These are phyloP conservation scores for Thielaviopsis euricoi DNA, from an alignment of 2,329 filamentous ascomycete species.

Conservation along the genomic window DNA sequence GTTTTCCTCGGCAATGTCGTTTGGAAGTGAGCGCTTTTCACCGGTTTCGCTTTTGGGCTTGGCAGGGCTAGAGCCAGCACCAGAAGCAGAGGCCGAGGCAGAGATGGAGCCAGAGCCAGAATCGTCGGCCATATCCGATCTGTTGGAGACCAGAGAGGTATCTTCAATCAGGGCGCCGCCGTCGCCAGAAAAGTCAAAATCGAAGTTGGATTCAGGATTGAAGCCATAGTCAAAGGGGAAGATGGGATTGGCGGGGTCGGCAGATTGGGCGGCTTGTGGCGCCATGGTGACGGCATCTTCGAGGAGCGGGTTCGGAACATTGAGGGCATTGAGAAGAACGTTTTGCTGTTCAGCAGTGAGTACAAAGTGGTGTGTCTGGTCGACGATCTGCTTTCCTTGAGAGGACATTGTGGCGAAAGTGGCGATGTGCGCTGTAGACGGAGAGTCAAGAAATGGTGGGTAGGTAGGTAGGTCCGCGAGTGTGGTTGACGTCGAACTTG, in stretches of 20 bases:
- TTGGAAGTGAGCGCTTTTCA: conserved; percentile 59
- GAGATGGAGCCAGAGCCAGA: not conserved
- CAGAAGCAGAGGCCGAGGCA: not conserved
- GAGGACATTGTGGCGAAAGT: conserved; percentile 31
- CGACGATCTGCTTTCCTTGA: conserved; percentile 25
- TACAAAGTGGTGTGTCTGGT: conserved; percentile 38
- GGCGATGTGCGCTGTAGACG: conserved; percentile 5
- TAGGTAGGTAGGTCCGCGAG: not conserved
- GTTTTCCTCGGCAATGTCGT: conserved; percentile 49
- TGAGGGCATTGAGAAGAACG: conserved; percentile 59
- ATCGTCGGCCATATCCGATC: not conserved
- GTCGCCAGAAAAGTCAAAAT: conserved; percentile 41
- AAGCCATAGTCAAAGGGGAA: conserved; percentile 64
- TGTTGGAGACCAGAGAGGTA: conserved; percentile 47
- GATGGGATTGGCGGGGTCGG: conserved; percentile 40
- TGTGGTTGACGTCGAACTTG: not conserved
- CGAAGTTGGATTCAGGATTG: conserved; percentile 57
- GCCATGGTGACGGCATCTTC: conserved; percentile 18
- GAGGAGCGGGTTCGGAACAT: conserved; percentile 28
- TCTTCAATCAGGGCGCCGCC: conserved; percentile 35
- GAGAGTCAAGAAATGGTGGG: conserved; percentile 5
- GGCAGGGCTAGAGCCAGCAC: not conserved
- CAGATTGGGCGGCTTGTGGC: conserved; percentile 28
- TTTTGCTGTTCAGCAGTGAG: conserved; percentile 63
- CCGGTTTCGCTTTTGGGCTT: conserved; percentile 22